Base-by-base conservation (phyloP, 768 basidiomycete genomes). In the Sporobolomyces pararoseus region DNA sequence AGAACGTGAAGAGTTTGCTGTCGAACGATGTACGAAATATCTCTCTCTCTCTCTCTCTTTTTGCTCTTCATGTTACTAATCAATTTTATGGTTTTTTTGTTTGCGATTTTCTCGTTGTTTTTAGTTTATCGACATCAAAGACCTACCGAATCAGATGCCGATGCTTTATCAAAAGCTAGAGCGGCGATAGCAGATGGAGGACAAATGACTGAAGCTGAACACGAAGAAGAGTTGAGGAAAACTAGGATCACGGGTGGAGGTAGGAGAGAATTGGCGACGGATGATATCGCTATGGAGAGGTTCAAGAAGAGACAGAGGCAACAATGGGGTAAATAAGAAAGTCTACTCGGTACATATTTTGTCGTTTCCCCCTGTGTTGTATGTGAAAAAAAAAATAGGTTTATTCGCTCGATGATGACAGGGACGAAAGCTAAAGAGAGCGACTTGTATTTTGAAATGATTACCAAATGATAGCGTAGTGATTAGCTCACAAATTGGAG, bases 271-370 rank as follows among this genome's bases (percentile, higher is more conserved):
- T 86, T 87, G 84, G 93, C 93, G 16, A 96, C 93, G 12, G 94
- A 98, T 73, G 92, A 96, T 77, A 78, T 89, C 80, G 92, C 91
- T 69, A 90, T 93, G 90, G 92, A 95, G 80, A 86, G 95, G 37
- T 98, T 97, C 84, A 97, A 95, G 84, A 96, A 98, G 81, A 83
- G 93, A 66, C 91, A 92, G 89, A 57, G 72, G 53, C 67, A 72
- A 65, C 49, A 64, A n/a, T 68, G 59, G 59, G 59, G 59, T 21
- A 60, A 60, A 32, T 49, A 61, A n/a, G n/a, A n/a, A n/a, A n/a
- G n/a, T n/a, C n/a, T n/a, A n/a, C n/a, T n/a, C n/a, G n/a, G n/a
- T n/a, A n/a, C n/a, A n/a, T n/a, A n/a, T n/a, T n/a, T n/a, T n/a
- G n/a, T n/a, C n/a, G n/a, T n/a, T n/a, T n/a, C n/a, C n/a, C n/a